Evolutionary conservation across 2,329 filamentous ascomycete genomes (phyloP), one percentile per base, ranked within the genome.

Genomic region (Scedosporium aurantiacum): DNA sequence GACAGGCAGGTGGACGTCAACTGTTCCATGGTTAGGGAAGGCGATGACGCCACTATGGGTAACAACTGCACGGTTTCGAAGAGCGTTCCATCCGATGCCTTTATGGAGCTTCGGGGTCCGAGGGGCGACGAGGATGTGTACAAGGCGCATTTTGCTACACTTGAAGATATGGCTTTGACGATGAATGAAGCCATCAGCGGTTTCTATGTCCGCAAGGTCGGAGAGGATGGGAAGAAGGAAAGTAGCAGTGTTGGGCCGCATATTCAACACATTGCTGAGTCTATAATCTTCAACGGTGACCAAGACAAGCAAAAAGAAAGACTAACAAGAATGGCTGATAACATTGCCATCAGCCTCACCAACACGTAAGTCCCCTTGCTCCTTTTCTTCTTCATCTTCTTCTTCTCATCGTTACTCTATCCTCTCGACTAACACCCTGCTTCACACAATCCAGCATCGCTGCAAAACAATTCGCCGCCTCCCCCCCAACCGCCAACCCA

Each of bases 271-370:
- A 60, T 62, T n/a, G 54, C 45, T 16, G 23, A 27, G 21, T 23
- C 50, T 18, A 21, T 32, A 23, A 14, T 63, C n/a, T 60, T 54
- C 27, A 43, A 25, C 4, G 61, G 45, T 18, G 50, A 60, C 18
- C 14, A 32, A 16, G 65, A 64, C 41, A 62, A 61, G 7, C 54
- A 59, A 8, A 58, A 63, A 23, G 63, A 61, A 10, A 61, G 58
- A 23, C 60, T 71, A 5, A 25, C 27, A 16, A 67, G 66, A n/a
- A 18, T 68, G 23, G 67, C 66, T 10, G 27, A 56, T 14, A 70
- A 69, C 37, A 64, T 70, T 56, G 68, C 69, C 8, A 62, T 58
- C 8, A 66, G 66, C 50, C 56, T 70, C 50, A 67, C 66, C 1
- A 66, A 67, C 58, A 50, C 65, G 69, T 67, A 65, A 64, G 69